Evolutionary conservation across 768 basidiomycete genomes (phyloP).

Genomic region (Galerina sulciceps): DNA sequence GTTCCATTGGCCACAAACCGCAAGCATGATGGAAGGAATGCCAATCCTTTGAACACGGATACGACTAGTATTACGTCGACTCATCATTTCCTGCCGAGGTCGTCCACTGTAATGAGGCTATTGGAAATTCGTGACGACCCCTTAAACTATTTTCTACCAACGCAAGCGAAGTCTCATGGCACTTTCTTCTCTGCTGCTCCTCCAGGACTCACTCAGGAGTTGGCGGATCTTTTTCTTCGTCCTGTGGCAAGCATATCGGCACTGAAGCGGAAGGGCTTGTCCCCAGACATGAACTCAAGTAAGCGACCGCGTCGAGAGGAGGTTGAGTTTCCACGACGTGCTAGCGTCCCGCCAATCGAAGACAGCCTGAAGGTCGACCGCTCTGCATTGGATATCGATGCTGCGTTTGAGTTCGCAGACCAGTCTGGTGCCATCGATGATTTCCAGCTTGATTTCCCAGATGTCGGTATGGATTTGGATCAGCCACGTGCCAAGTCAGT

Average conservation of each 20-base stretch:
- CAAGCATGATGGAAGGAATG: constrained; percentile 57
- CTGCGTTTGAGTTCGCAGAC: constrained; percentile 66
- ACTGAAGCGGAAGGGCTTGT: constrained; percentile 64
- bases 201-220: constrained; percentile 80
- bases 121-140: constrained; percentile 88
- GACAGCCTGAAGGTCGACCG: constrained; percentile 60
- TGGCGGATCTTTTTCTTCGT: constrained; percentile 84
- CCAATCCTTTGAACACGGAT: constrained; percentile 52
- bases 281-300: constrained; percentile 62
- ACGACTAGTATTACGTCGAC: constrained; percentile 77
- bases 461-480: constrained; percentile 48
- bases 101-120: constrained; percentile 83
- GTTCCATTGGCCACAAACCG: constrained; percentile 61
- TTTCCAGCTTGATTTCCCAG: constrained; percentile 72
- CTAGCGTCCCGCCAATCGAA: constrained; percentile 65
- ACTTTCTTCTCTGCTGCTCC: constrained; percentile 85
- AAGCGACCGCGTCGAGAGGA: constrained; percentile 69
- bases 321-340: constrained; percentile 73
- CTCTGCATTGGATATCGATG: constrained; percentile 35
- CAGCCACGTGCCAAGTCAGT: constrained; percentile 52
- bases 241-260: constrained; percentile 52
- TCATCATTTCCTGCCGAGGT: constrained; percentile 86
- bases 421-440: constrained; percentile 62
- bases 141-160: constrained; percentile 83
- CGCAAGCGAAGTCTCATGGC: constrained; percentile 70